A percentile compares a stretch with the other conserved stretches of the same genome.
phyloP scores from a whole-genome alignment of 2,329 filamentous ascomycete species.

The Sphaerostilbella broomeana region DNA sequence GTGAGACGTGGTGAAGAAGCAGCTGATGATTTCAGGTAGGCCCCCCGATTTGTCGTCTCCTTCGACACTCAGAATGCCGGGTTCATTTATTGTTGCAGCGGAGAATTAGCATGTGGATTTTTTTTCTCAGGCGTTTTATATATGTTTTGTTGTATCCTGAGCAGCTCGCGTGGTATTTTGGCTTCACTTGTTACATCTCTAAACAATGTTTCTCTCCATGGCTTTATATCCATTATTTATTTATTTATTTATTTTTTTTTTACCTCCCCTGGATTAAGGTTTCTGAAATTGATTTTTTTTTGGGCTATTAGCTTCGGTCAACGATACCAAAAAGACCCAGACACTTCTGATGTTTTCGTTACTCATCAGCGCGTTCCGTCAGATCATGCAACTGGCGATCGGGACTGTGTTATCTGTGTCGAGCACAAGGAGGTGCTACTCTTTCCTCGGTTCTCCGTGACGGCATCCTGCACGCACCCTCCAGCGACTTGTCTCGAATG shows the following conservation, averaged over 20 bases:
- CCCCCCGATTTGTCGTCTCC: slow-evolving; percentile 6
- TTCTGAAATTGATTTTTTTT: no score
- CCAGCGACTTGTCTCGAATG: slow-evolving; percentile 31
- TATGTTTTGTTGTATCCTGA: no score
- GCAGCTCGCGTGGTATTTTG: no score
- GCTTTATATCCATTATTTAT: background rate
- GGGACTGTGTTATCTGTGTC: slow-evolving; percentile 33
- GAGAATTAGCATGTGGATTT: background rate
- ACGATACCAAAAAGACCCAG: slow-evolving; percentile 25
- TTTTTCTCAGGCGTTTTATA: no score
- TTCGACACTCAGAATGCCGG: slow-evolving; percentile 3
- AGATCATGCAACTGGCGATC: slow-evolving; percentile 17
- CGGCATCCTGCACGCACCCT: slow-evolving; percentile 27
- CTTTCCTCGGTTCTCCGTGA: slow-evolving; percentile 30
- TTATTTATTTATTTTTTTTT: background rate
- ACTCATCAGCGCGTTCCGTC: slow-evolving; percentile 24
- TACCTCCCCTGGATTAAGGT: background rate
- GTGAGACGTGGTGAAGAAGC: slow-evolving; percentile 17
- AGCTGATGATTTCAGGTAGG: slow-evolving; percentile 29
- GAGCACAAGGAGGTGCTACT: slow-evolving; percentile 23
- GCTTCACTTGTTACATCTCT: no score
- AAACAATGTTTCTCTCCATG: background rate
- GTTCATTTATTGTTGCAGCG: background rate
- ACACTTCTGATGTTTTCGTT: slow-evolving; percentile 23
- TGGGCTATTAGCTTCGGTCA: slow-evolving; percentile 29